Evolutionary conservation across 352 stramenopile species (phyloP).

Genomic region (Phytophthora lateralis): DNA sequence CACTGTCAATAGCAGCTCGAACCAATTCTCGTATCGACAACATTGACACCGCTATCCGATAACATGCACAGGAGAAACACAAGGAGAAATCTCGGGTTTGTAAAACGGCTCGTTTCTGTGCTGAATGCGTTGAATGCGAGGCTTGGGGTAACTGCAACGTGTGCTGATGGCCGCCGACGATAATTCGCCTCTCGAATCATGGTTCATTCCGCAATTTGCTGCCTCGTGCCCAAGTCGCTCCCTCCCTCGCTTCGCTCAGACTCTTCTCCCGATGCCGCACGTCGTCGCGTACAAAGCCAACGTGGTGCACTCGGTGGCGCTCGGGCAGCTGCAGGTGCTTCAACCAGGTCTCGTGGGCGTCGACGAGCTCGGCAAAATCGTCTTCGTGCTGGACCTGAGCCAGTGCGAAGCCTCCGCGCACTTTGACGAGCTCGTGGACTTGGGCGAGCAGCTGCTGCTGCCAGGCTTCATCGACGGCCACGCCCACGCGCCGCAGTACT

Average conservation of each 20-base stretch:
- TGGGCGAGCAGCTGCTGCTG: constrained; percentile 83
- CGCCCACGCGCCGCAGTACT: constrained; percentile 94
- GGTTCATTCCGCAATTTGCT: constrained; percentile 26
- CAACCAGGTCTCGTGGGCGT: constrained; percentile 46
- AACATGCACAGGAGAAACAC: too few relatives aligned
- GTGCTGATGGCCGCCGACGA: not conserved
- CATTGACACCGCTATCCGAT: too few relatives aligned
- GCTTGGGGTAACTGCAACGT: not conserved
- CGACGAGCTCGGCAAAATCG: constrained; percentile 29
- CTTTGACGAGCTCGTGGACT: constrained; percentile 67
- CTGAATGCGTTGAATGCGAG: not conserved
- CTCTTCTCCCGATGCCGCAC: constrained; percentile 11
- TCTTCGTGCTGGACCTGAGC: constrained; percentile 24
- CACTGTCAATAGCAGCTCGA: too few relatives aligned
- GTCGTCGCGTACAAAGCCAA: constrained; percentile 78
- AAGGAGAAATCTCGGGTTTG: not conserved
- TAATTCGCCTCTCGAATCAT: not conserved
- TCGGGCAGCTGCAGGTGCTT: constrained; percentile 43
- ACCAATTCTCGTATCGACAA: too few relatives aligned
- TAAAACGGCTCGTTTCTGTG: not conserved
- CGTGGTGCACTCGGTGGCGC: constrained; percentile 72
- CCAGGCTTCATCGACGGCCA: constrained; percentile 95
- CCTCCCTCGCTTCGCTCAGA: not conserved
- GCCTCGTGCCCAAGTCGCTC: constrained; percentile 11
- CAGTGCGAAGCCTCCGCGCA: constrained; percentile 12